Evolutionary conservation across 495 filamentous ascomycete genomes (phyloP), one percentile per base, ranked within the genome.

Genomic region (Chaetomium cochliodes): DNA sequence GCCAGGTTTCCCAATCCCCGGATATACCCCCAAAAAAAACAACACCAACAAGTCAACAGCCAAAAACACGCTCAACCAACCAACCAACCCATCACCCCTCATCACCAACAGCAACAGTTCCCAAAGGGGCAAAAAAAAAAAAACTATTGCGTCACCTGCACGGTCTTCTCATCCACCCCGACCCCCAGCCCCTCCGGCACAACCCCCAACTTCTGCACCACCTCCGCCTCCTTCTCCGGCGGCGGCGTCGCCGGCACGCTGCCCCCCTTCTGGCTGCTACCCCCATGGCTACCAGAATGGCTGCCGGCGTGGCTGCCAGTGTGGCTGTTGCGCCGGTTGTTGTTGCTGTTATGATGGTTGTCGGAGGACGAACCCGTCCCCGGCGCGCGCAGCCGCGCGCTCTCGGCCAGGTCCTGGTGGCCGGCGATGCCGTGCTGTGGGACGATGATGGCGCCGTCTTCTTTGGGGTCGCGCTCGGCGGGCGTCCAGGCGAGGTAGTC

Each of bases 401-500:
- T 72, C 41, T 65, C 67, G 37, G 67, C 62, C 20, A 75, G 64
- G 26, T 69, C 65, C 60, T 77, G 74, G 78, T 96, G 92, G 69
- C 89, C 86, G 56, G 80, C 79, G 69, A 96, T 96, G 52, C 92
- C 92, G 77, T 96, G 91, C 67, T 91, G 85, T 20, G 91, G 87
- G 20, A 84, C 80, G 59, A 87, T 81, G 1, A 87, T 82, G 64
- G 89, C 85, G 65, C 88, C 79, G 70, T 88, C 83, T 49, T 88
- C 84, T 54, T 83, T 83, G 39, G 78, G 80, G 67, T 88, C 88
- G 41, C 90, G 87, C 75, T 90, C 90, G 62, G 91, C 90, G 0
- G 94, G 93, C 5, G 92, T 97, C 94, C 94, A 98, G 52, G 94
- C 94, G 18, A 97, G 86, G 81, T 97, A 98, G 75, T 98, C 94